Conservation (phyloP, 805 yeast species). For the Yamadazyma paraphyllophila region DNA sequence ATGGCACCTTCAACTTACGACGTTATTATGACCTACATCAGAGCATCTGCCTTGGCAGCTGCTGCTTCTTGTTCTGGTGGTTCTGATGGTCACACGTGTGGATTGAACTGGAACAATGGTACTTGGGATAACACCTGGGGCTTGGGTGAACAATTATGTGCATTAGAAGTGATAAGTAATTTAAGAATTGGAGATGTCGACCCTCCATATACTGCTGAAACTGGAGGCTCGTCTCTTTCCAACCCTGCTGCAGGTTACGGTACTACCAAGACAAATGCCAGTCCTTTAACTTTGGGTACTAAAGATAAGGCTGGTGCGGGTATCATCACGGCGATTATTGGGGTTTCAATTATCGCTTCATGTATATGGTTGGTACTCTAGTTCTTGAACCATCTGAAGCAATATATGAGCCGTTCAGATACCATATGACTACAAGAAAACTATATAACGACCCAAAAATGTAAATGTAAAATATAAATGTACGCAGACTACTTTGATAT, state of each 20-base stretch:
- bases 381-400: too few species aligned
- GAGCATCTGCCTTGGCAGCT: constrained; percentile 51
- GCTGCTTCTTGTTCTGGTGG: constrained; percentile 75
- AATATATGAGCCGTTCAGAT: too few species aligned
- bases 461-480: not conserved
- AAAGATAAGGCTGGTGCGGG: constrained; percentile 90
- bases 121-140: constrained; percentile 66
- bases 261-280: constrained; percentile 31
- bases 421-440: too few species aligned
- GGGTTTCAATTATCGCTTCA: constrained; percentile 41
- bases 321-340: constrained; percentile 70
- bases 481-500: too few species aligned
- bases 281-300: constrained; percentile 40
- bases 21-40: constrained; percentile 44
- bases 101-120: constrained; percentile 57
- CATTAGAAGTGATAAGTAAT: constrained; percentile 61
- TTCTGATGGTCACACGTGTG: constrained; percentile 73
- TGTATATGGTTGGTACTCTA: constrained; percentile 43
- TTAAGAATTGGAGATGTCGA: constrained; percentile 40
- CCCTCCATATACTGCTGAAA: constrained; percentile 59
- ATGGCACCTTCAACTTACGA: constrained; percentile 61
- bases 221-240: constrained; percentile 73
- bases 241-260: constrained; percentile 67
- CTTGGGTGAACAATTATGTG: constrained; percentile 76
- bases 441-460: not conserved